phyloP scores from a whole-genome alignment of 345 rosid species.

The Brassica incana region DNA sequence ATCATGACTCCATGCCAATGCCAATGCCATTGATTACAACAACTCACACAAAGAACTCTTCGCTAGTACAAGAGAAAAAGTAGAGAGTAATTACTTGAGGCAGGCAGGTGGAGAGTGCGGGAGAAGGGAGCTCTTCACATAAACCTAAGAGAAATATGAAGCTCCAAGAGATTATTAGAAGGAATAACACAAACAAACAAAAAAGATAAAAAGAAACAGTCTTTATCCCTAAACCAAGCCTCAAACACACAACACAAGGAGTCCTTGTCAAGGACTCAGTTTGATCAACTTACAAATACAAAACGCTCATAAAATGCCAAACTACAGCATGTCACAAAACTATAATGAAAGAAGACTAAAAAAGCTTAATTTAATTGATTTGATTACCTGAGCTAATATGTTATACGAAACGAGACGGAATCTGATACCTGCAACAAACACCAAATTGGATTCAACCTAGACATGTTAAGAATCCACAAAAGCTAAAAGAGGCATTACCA shows the following conservation, averaged over 20 bases:
- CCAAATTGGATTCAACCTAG: not conserved
- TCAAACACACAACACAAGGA: not conserved
- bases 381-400: conserved; percentile 67
- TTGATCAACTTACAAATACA: not conserved
- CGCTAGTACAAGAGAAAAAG: not conserved
- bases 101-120: conserved; percentile 86
- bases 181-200: not conserved
- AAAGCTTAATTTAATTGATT: not conserved
- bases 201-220: not conserved
- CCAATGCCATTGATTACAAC: not conserved
- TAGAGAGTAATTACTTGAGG: conserved; percentile 57
- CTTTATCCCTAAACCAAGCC: not conserved
- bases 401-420: conserved; percentile 69
- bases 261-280: not conserved
- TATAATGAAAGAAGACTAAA: not conserved
- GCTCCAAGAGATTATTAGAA: conserved; percentile 6
- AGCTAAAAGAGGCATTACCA: conserved; percentile 33
- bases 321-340: not conserved
- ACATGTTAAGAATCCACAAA: not conserved
- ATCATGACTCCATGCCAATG: not conserved
- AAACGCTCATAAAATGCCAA: not conserved
- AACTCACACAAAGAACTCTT: conserved; percentile 12
- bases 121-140: conserved; percentile 66
- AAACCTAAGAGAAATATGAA: conserved; percentile 49
- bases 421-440: conserved; percentile 46